phyloP scores from a whole-genome alignment of 306 rosid species.

The Glycyrrhiza uralensis region DNA sequence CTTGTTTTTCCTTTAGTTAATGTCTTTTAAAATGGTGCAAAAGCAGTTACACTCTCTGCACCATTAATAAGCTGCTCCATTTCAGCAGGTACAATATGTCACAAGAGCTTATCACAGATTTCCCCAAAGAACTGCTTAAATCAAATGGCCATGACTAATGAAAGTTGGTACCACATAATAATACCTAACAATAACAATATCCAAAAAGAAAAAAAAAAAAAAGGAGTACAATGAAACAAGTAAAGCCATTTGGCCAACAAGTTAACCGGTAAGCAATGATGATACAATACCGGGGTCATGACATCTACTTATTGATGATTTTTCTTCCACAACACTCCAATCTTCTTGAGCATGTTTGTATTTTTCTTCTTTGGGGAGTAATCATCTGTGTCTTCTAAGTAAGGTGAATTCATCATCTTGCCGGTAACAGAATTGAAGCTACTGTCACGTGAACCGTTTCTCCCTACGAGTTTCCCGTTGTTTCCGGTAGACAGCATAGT shows the following conservation, averaged over 20 bases:
- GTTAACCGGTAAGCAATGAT: neutral
- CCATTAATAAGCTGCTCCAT: conserved; percentile 4
- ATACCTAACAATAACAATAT: conserved; percentile 1
- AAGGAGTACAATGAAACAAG: neutral
- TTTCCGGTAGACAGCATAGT: conserved; percentile 66
- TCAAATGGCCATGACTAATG: neutral
- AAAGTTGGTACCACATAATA: neutral
- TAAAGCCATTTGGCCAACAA: neutral
- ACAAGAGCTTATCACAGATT: neutral
- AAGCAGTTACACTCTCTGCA: neutral
- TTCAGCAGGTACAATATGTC: neutral
- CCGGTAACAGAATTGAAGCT: conserved; percentile 49
- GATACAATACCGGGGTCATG: neutral
- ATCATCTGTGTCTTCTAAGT: conserved; percentile 72
- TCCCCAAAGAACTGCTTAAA: conserved; percentile 5
- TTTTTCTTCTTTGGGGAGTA: conserved; percentile 91
- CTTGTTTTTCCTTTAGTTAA: too few species aligned
- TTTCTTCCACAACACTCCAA: conserved; percentile 93
- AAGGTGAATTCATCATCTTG: conserved; percentile 62
- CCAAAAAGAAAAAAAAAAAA: neutral
- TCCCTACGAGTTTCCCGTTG: conserved; percentile 62
- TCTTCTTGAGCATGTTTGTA: conserved; percentile 81
- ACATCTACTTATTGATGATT: conserved; percentile 45
- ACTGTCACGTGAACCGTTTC: conserved; percentile 52
- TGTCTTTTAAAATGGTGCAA: too few species aligned